Evolutionary conservation across 176 grass and related monocot genomes (phyloP), one percentile per base, ranked within the genome.

Genomic region (Alloteropsis semialata): DNA sequence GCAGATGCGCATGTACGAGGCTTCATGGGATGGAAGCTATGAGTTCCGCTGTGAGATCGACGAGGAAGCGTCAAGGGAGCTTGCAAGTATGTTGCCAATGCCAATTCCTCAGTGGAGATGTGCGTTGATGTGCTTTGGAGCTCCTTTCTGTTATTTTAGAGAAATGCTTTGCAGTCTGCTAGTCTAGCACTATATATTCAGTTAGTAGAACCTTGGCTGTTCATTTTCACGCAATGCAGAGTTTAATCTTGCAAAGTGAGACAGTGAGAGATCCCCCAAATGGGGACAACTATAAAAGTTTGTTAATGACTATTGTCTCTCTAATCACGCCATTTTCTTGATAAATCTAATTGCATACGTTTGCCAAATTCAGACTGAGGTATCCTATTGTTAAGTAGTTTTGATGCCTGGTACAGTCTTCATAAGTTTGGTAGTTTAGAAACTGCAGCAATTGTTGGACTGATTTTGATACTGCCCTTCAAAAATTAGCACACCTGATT

Each of bases 31-130:
- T 63, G 84, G 58, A 28, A 71, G 72, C 15, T 97, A 85, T 57
- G 66, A 73, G 34, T 97, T 97, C 72, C 79, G 77, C 83, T 97
- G 92, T 59, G 88, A 97, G 56, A 94, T 97, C 41, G 80, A 91
- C 8, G 84, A 91, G 48, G 81, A 87, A 25, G 85, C 81, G 1
- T 90, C 86, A 0, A 76, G 39, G 39, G 75, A 94, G 68, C 92
- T 97, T 79, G 83, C 92, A 29, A 81, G 95, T 97, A 90, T 74
- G 74, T n/a, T n/a, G n/a, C n/a, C n/a, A n/a, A n/a, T n/a, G n/a
- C n/a, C n/a, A n/a, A n/a, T n/a, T n/a, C n/a, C n/a, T n/a, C n/a
- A n/a, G n/a, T n/a, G n/a, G n/a, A n/a, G n/a, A n/a, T n/a, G 18
- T 32, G 69, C 34, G 55, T 19, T 46, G 36, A 22, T n/a, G 6